Base-by-base conservation (phyloP, 2,329 filamentous ascomycete species). In the Diplocarpon mali region DNA sequence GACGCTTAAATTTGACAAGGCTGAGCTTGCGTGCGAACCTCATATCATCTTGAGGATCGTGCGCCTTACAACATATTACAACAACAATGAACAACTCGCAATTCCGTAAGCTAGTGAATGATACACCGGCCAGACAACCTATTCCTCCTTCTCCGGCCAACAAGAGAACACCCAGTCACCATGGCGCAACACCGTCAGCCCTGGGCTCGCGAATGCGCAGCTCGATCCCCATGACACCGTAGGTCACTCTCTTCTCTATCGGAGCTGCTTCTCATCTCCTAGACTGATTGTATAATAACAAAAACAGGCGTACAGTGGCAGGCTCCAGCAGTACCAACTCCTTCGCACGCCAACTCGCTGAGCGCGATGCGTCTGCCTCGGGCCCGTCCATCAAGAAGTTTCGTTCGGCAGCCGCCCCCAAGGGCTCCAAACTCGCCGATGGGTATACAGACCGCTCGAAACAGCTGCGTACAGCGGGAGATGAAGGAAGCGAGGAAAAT, bases 141-240 rank as follows among this genome's bases (percentile, higher is more conserved):
- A 37, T 41, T 8, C 39, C 49, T 10, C 51, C 44, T 3, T 52
- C 49, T 12, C 35, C 47, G n/a, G 40, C 42, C 41, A 50, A 50
- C 30, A 40, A 39, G 44, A 7, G 32, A 24, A 49, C 59, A 47
- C 64, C 54, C 46, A 63, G 48, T 65, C 64, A 60, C 64, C 58
- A 74, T 69, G 72, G 68, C 51, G 60, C 67, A 39, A 69, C 73
- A 13, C 63, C 71, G 38, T 66, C 68, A 39, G 66, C 77, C 4
- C 71, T 94, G 45, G 88, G 88, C 16, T 92, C 86, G 46, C 76
- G 83, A 58, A 79, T 84, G 65, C 78, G 79, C 53, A 76, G 84
- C 29, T 90, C 77, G 64, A 90, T 95, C 50, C 87, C 87, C 45
- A 95, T 95, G 90, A 95, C 90, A 38, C 90, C 90, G 82, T 88